Base-by-base conservation (phyloP, 176 grass and related monocot species). In the Calamus simplicifolius region DNA sequence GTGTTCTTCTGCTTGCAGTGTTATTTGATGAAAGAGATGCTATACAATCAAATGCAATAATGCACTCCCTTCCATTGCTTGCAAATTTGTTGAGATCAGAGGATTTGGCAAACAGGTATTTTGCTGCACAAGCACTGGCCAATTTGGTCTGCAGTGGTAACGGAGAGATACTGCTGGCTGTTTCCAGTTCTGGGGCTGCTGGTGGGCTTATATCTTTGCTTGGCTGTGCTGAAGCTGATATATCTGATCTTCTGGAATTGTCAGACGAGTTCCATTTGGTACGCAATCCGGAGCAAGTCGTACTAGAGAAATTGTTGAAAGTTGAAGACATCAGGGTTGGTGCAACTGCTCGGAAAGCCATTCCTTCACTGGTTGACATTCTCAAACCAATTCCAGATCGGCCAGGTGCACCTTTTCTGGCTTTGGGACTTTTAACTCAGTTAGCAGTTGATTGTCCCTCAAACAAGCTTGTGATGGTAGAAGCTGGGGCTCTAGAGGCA, bases 331-430 rank as follows among this genome's bases (percentile, higher is more conserved):
- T 99, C 58, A 79, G 88, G 66, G 69, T 86, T 76, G 82, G 94
- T 25, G 25, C 88, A 73, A 85, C 94, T 79, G 85, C 88, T 61
- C 82, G 82, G 70, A 99, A 99, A 89, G 81, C 79, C 53, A 99
- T 99, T 71, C 88, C 88, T 79, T 62, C 78, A 80, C 88, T 99
- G 78, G 94, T 99, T 72, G 88, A 99, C 80, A 69, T 99, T 68
- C 88, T 99, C 69, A 99, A 99, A 78, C 94, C 94, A 49, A 99
- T 99, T 76, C 94, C 94, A 56, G 94, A 93, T 63, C 75, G 94
- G 79, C 94, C 94, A 70, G 88, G 94, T 62, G 94, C 94, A 82
- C 94, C 94, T 79, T 92, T 81, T 80, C 77, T 99, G 79, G 73
- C 94, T 27, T 85, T 99, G 61, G 65, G 79, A 75, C 79, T 99